These are phyloP conservation scores for Anthracocystis walkeri DNA, from an alignment of 1,284 basidiomycete genomes.

Conservation along the genomic window DNA sequence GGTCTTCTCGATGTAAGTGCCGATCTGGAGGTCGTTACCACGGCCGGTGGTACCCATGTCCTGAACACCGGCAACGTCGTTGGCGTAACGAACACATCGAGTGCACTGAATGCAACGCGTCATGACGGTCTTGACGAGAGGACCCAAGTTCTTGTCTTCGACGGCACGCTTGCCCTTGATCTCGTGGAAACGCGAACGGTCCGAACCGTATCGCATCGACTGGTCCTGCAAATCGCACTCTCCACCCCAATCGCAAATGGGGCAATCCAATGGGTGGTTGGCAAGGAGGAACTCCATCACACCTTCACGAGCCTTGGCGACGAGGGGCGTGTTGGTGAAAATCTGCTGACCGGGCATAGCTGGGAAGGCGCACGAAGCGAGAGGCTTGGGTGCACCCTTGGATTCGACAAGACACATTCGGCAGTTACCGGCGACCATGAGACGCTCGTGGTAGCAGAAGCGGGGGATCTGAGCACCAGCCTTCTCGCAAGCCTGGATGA, in stretches of 20 bases:
- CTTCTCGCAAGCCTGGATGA: constrained; percentile 90
- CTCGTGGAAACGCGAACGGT: constrained; percentile 97
- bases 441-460: constrained; percentile 91
- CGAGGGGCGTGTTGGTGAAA: constrained; percentile 92
- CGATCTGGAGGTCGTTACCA: constrained; percentile 98
- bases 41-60: constrained; percentile 96
- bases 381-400: constrained; percentile 90
- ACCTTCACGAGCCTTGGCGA: constrained; percentile 89
- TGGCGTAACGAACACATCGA: constrained; percentile 97
- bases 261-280: constrained; percentile 98
- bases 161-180: constrained; percentile 96
- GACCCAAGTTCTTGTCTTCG: constrained; percentile 98
- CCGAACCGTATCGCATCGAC: constrained; percentile 98
- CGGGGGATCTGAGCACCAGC: constrained; percentile 71
- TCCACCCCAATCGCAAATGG: constrained; percentile 84
- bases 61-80: constrained; percentile 98
- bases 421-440: constrained; percentile 68
- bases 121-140: constrained; percentile 99
- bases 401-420: constrained; percentile 92
- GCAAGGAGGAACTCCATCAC: constrained; percentile 99
- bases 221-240: constrained; percentile 99
- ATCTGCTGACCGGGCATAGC: constrained; percentile 97
- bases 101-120: constrained; percentile 99
- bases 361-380: constrained; percentile 84
- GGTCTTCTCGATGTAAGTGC: constrained; percentile 96